These are phyloP conservation scores for Crithidia thermophila DNA, from an alignment of 208 protist genomes.

Conservation along the genomic window DNA sequence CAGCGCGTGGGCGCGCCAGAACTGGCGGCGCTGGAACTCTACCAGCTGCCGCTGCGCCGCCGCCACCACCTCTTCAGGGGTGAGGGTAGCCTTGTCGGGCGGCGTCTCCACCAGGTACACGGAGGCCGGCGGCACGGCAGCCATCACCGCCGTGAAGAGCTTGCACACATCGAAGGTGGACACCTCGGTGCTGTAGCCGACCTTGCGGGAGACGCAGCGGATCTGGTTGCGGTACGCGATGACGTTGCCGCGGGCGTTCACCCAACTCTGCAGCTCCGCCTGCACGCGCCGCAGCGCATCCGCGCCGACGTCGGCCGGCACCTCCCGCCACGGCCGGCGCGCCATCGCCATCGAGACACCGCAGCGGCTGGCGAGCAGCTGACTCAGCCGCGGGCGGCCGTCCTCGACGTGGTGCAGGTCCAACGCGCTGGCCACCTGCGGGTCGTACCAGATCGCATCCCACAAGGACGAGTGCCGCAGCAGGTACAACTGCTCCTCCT, in stretches of 20 bases:
- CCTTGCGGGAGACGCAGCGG: slow-evolving; percentile 59
- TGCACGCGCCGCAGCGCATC: slow-evolving; percentile 63
- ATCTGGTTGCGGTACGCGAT: slow-evolving; percentile 45
- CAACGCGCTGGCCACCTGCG: slow-evolving; percentile 69
- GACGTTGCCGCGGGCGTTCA: slow-evolving; percentile 39
- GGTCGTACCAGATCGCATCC: slow-evolving; percentile 85
- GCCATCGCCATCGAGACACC: slow-evolving; percentile 75
- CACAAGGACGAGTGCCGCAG: slow-evolving; percentile 81
- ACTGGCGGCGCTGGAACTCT: slow-evolving; percentile 71
- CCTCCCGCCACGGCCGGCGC: slow-evolving; percentile 78
- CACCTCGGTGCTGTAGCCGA: slow-evolving; percentile 82
- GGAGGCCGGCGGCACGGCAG: slow-evolving; percentile 41
- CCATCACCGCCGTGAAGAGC: slow-evolving; percentile 70
- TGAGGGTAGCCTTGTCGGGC: background rate
- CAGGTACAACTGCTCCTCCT: slow-evolving; percentile 82
- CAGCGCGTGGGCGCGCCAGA: slow-evolving; percentile 74
- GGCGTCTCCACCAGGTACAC: slow-evolving; percentile 36
- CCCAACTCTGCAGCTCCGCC: slow-evolving; percentile 58
- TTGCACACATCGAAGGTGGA: slow-evolving; percentile 81
- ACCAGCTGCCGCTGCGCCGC: slow-evolving; percentile 36
- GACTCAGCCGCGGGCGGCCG: slow-evolving; percentile 67
- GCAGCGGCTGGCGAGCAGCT: slow-evolving; percentile 82
- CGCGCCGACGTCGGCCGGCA: slow-evolving; percentile 49
- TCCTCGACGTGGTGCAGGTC: slow-evolving; percentile 84
- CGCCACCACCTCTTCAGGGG: slow-evolving; percentile 22